phyloP scores from a whole-genome alignment of 1,284 basidiomycete species.

The Kwoniella shivajii region DNA sequence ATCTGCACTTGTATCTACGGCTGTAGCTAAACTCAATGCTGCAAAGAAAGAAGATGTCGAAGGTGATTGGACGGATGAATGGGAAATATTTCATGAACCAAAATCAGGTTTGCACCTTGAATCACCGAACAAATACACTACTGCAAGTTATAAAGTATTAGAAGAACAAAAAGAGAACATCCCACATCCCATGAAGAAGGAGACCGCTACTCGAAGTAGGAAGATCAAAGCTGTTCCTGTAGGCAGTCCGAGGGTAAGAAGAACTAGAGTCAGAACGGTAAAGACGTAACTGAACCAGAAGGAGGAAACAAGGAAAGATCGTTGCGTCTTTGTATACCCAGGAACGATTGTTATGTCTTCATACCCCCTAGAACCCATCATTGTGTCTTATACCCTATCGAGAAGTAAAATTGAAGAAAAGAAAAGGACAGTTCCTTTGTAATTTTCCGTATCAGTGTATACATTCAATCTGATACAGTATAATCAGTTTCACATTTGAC shows the following conservation, averaged over 20 bases:
- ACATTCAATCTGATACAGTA: no score
- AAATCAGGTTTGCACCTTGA: not conserved
- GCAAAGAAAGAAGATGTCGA: not conserved
- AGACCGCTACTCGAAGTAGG: not conserved
- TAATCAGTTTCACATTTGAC: no score
- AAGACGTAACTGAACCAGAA: not conserved
- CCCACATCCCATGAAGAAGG: not conserved
- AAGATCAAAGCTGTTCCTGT: constrained; percentile 1
- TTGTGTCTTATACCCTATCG: not conserved
- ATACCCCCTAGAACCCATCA: not conserved
- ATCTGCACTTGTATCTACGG: not conserved
- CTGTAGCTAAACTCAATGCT: not conserved
- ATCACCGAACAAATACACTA: not conserved
- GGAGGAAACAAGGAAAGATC: not conserved
- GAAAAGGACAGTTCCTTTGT: no score
- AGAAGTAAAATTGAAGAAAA: no score
- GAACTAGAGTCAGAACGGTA: constrained; percentile 2
- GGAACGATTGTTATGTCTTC: not conserved
- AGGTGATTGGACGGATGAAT: constrained; percentile 7
- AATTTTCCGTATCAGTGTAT: no score
- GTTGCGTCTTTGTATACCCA: not conserved
- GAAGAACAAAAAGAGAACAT: not conserved
- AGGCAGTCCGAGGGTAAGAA: constrained; percentile 8
- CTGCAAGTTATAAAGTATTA: not conserved
- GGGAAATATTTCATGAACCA: constrained; percentile 7